phyloP scores from a whole-genome alignment of 768 basidiomycete species.

The Auricularia sp. region DNA sequence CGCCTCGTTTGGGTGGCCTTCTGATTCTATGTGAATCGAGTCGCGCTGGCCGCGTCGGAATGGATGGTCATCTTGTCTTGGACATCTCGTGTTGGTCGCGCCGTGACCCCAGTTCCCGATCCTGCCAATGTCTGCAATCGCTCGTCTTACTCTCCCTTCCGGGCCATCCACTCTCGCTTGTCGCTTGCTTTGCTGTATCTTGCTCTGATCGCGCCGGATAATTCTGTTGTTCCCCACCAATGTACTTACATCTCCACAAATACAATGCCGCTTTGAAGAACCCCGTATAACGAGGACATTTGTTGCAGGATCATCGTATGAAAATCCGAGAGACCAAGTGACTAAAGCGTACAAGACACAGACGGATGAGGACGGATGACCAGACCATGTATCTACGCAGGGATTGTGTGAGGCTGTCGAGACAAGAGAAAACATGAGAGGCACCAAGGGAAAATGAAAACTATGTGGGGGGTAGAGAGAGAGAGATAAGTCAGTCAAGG shows the following conservation, averaged over 20 bases:
- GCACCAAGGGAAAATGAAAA: neutral
- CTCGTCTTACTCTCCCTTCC: too few relatives aligned
- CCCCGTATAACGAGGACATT: neutral
- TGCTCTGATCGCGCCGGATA: too few relatives aligned
- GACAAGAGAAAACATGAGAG: neutral
- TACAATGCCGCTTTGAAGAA: neutral
- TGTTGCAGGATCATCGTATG: neutral
- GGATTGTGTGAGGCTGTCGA: neutral
- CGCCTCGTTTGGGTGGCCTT: too few relatives aligned
- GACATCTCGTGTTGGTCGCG: too few relatives aligned
- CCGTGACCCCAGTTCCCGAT: too few relatives aligned
- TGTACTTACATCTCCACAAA: neutral
- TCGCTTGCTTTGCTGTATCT: too few relatives aligned
- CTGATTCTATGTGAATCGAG: too few relatives aligned
- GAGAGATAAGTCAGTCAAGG: neutral
- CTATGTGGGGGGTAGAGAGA: neutral
- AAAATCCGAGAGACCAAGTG: neutral
- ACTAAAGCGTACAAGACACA: neutral
- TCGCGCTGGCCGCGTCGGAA: too few relatives aligned
- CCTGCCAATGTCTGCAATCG: too few relatives aligned
- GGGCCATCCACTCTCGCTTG: too few relatives aligned
- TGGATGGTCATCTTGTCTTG: too few relatives aligned
- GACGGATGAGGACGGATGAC: neutral
- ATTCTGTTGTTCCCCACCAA: too few relatives aligned
- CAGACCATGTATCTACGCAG: neutral